Evolutionary conservation across 2,329 filamentous ascomycete genomes (phyloP).

Genomic region (Phialophora expanda): DNA sequence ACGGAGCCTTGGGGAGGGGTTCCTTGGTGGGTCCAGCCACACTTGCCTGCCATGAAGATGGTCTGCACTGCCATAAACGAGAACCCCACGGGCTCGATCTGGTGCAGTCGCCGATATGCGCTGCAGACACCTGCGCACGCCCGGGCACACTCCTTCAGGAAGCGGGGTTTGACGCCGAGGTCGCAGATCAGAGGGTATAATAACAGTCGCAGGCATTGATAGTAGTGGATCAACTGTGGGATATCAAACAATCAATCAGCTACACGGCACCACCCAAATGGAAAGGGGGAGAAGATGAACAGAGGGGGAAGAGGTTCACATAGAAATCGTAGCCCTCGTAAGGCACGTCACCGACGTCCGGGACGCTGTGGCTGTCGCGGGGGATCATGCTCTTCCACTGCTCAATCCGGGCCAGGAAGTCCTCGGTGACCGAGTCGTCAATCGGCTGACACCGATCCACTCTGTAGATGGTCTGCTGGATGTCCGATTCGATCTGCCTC

Average conservation of each 20-base stretch:
- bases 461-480: constrained; percentile 20
- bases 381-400: constrained; percentile 18
- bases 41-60: constrained; percentile 17
- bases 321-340: constrained; percentile 4
- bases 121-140: constrained; percentile 15
- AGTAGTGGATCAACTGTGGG: constrained; percentile 2
- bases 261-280: too few species aligned
- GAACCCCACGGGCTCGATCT: constrained; percentile 3
- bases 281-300: too few species aligned
- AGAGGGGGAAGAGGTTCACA: neutral
- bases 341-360: neutral
- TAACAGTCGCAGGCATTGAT: constrained; percentile 12
- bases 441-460: constrained; percentile 12
- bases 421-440: constrained; percentile 4
- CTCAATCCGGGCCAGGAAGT: constrained; percentile 11
- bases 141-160: constrained; percentile 3
- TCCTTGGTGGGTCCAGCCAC: neutral
- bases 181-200: constrained; percentile 12
- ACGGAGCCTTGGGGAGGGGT: too few species aligned
- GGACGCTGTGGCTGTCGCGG: neutral
- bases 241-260: neutral
- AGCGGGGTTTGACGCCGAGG: neutral
- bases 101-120: constrained; percentile 17
- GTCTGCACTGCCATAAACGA: constrained; percentile 2
- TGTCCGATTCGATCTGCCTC: constrained; percentile 17